Percentiles rank a stretch among this genome's conserved stretches.
phyloP scores from a whole-genome alignment of 306 rosid species.

The Rosa lucieae region DNA sequence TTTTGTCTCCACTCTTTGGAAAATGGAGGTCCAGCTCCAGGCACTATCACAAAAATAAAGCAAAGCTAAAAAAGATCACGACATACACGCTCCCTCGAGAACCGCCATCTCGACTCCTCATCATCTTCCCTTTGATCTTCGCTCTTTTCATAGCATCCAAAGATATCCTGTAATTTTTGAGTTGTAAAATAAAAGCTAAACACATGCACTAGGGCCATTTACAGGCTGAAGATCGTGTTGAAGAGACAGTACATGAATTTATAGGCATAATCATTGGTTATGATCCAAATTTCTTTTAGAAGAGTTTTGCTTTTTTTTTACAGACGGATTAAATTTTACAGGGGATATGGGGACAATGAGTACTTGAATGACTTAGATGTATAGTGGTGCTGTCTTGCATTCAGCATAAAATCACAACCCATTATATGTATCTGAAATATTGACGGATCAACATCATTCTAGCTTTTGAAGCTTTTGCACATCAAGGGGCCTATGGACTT shows the following conservation, averaged over 20 bases:
- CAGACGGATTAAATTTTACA: slow-evolving; percentile 24
- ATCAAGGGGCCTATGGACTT: slow-evolving; percentile 42
- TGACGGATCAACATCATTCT: slow-evolving; percentile 51
- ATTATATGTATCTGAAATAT: slow-evolving; percentile 31
- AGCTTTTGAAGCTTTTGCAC: slow-evolving; percentile 61
- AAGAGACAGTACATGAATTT: slow-evolving; percentile 21
- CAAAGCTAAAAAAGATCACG: slow-evolving; percentile 35
- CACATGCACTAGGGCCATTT: slow-evolving; percentile 13
- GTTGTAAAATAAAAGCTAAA: slow-evolving; percentile 20
- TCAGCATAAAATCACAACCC: slow-evolving; percentile 72
- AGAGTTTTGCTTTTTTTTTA: slow-evolving; percentile 22
- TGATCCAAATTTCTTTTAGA: slow-evolving; percentile 31
- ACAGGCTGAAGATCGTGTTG: background rate
- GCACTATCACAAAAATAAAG: slow-evolving; percentile 41
- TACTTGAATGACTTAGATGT: slow-evolving; percentile 37
- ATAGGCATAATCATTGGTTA: slow-evolving; percentile 20
- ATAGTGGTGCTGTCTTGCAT: slow-evolving; percentile 68
- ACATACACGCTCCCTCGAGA: slow-evolving; percentile 68
- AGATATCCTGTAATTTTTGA: slow-evolving; percentile 23
- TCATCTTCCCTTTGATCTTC: slow-evolving; percentile 35
- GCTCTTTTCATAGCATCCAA: slow-evolving; percentile 69
- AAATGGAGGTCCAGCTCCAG: slow-evolving; percentile 48
- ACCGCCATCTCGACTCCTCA: slow-evolving; percentile 22
- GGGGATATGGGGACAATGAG: slow-evolving; percentile 45
- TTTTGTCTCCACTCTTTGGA: slow-evolving; percentile 60